Evolutionary conservation across 1,284 basidiomycete species (phyloP).

Genomic region (Cryptococcus floricola): DNA sequence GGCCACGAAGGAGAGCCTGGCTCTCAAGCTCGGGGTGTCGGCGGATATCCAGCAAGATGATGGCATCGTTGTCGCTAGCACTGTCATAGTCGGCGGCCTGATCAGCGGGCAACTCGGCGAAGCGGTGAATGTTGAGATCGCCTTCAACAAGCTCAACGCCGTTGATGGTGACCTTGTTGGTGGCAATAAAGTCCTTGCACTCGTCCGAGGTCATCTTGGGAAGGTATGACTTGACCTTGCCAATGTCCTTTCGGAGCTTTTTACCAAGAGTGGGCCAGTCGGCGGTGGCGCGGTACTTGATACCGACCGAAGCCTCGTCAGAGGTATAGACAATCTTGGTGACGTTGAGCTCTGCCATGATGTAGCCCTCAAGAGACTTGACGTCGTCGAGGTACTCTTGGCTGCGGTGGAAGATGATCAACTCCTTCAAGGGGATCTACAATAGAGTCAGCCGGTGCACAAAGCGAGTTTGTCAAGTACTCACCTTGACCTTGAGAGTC

Average conservation of each 20-base stretch:
- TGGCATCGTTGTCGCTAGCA: conserved; percentile 91
- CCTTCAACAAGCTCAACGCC: conserved; percentile 86
- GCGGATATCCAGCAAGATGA: conserved; percentile 84
- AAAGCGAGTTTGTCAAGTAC: conserved; percentile 5
- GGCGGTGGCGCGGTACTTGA: conserved; percentile 85
- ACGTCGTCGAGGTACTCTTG: conserved; percentile 81
- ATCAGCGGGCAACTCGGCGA: conserved; percentile 64
- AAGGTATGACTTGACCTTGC: conserved; percentile 82
- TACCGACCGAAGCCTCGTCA: conserved; percentile 80
- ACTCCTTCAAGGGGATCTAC: conserved; percentile 72
- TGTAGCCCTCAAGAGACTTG: conserved; percentile 78
- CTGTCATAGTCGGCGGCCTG: conserved; percentile 53
- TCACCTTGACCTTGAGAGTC: conserved; percentile 83
- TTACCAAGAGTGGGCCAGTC: conserved; percentile 94
- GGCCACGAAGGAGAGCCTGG: conserved; percentile 84
- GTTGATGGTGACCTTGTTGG: conserved; percentile 77
- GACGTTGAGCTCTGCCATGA: conserved; percentile 93
- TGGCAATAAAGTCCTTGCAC: conserved; percentile 72
- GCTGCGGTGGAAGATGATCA: conserved; percentile 91
- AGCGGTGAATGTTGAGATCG: conserved; percentile 86
- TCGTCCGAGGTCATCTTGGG: conserved; percentile 75
- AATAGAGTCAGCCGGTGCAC: background rate
- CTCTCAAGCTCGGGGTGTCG: conserved; percentile 80
- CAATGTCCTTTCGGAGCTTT: conserved; percentile 91
- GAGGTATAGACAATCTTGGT: conserved; percentile 83